Base-by-base conservation (phyloP, 2,329 filamentous ascomycete genomes). In the Delphinella strobiligena region DNA sequence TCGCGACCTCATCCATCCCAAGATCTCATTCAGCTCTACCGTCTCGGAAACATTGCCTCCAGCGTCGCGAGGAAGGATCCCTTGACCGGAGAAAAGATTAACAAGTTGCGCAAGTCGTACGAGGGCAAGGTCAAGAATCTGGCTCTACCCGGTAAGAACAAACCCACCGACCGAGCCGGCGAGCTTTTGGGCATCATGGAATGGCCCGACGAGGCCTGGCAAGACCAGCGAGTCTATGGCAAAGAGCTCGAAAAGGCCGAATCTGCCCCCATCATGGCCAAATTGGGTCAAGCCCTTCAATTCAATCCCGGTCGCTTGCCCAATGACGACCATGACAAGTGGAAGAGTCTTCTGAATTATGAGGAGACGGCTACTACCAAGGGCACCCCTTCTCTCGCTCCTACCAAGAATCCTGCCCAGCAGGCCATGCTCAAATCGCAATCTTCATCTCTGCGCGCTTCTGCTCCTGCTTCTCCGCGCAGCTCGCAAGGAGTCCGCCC, bases 61-160 rank as follows among this genome's bases (percentile, higher is more conserved):
- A 74, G 68, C 39, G 74, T 80, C 46, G 73, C 71, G 43, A 64
- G 76, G 39, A 67, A 62, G 36, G 73, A 80, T 54, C 72, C 74
- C 12, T 56, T 65, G 15, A 78, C 74, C n/a, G 75, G 75, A 44
- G 74, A 78, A 52, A 80, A 80, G 60, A 78, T 68, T 45, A 69
- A 79, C 58, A 72, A 74, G 53, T 62, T 80, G 31, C 64, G 76
- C 30, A 72, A 72, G 49, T 69, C 67, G 24, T 73, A 72, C 49
- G 68, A 70, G 49, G 65, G 64, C 36, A 69, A 72, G 47, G 64
- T 71, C 44, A 70, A 69, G 49, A 55, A 55, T 30, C 53, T 72
- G 42, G 59, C 61, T 32, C 60, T 71, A 12, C 60, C 65, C 18
- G 69, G 69, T 35, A 64, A 64, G 46, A 65, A 66, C 42, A 70